Base-by-base conservation (phyloP, 495 filamentous ascomycete species). In the Aspergillus kassunensis region DNA sequence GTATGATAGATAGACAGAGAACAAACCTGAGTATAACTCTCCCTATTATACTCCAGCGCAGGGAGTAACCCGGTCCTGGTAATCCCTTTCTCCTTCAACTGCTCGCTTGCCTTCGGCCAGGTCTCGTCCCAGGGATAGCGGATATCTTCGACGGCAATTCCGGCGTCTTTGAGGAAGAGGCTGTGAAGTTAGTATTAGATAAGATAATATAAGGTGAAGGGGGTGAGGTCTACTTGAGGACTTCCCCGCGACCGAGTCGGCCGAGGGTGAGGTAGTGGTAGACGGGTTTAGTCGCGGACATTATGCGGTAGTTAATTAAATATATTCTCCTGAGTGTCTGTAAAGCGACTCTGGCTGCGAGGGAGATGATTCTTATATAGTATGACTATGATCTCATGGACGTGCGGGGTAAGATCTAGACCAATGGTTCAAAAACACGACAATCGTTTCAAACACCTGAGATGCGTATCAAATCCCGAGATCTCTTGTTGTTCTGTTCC, bases 221-320 rank as follows among this genome's bases (percentile, higher is more conserved):
- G 1, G 0, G 33, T 4, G 8, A 27, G 7, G 56, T 51, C 47
- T 61, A 66, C 54, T 66, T 66, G 25, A 77, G 53, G 20, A 72
- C 75, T 56, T 77, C 68, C 11, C 69, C 69, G n/a, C 72, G 65
- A 20, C 74, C 73, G 9, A 71, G 60, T 19, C 68, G 63, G 21
- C 64, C 61, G 52, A 75, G 70, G 51, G 74, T 65, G 24, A 76
- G 53, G 52, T 74, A 74, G 43, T 72, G 69, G 42, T 45, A 45
- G 42, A 45, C 27, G 3, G 27, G 25, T 30, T 31, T 27, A 9
- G n/a, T n/a, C n/a, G 24, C 27, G 15, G 25, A 37, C 42, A 40
- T 45, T 45, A 8, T 31, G n/a, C n/a, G n/a, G n/a, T n/a, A n/a
- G n/a, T n/a, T n/a, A n/a, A n/a, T n/a, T n/a, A n/a, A n/a, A n/a